Conservation (phyloP, 1,284 basidiomycete genomes). For the Cutaneotrichosporon curvatum region DNA sequence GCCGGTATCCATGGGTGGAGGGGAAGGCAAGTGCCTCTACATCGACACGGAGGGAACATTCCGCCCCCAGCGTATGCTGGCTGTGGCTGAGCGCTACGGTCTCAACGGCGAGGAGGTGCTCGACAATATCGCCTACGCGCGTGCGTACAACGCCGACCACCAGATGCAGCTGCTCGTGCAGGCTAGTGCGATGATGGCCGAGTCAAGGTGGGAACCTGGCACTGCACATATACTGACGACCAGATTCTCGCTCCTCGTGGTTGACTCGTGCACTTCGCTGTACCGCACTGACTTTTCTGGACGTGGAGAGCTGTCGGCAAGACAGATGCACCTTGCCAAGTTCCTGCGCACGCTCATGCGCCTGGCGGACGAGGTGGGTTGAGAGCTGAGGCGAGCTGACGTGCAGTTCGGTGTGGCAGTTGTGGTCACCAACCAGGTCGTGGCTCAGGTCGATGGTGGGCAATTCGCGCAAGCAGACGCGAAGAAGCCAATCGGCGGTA, state of each 20-base stretch:
- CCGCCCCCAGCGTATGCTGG: slow-evolving; percentile 87
- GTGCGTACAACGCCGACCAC: slow-evolving; percentile 98
- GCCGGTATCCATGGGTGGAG: slow-evolving; percentile 95
- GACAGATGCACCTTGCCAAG: slow-evolving; percentile 95
- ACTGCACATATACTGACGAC: background rate
- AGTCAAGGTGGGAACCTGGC: slow-evolving; percentile 71
- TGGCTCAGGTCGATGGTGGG: slow-evolving; percentile 91
- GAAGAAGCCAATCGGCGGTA: slow-evolving; percentile 96
- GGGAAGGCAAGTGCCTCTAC: slow-evolving; percentile 97
- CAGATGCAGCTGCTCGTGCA: slow-evolving; percentile 84
- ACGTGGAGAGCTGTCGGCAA: slow-evolving; percentile 87
- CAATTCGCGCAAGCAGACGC: slow-evolving; percentile 72
- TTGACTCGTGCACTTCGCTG: slow-evolving; percentile 92
- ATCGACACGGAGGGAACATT: slow-evolving; percentile 99
- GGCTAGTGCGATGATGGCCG: slow-evolving; percentile 94
- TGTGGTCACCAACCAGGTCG: slow-evolving; percentile 96
- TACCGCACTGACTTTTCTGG: slow-evolving; percentile 96
- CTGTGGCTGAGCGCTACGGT: slow-evolving; percentile 91
- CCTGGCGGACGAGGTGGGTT: slow-evolving; percentile 81
- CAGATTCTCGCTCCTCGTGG: slow-evolving; percentile 92
- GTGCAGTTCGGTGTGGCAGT: slow-evolving; percentile 93
- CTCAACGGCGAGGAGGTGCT: slow-evolving; percentile 95
- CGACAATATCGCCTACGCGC: slow-evolving; percentile 96
- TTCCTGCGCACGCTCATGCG: slow-evolving; percentile 89
- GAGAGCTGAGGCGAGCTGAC: background rate